phyloP scores from a whole-genome alignment of 1,284 basidiomycete species.

The Sphagnurus paluster region DNA sequence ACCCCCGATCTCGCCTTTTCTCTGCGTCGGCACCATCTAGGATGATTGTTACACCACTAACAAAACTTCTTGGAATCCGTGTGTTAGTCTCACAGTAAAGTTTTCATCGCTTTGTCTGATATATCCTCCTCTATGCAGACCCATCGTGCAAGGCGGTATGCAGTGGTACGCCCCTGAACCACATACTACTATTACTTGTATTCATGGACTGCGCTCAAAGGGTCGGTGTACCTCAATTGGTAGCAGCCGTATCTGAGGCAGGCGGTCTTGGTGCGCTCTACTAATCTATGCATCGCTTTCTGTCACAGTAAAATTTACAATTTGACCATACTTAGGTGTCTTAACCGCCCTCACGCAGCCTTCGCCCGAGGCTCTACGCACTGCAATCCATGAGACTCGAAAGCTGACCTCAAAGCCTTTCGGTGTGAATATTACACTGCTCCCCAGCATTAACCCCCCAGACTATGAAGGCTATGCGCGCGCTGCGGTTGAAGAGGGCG shows the following conservation, averaged over 20 bases:
- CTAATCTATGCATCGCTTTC: background rate
- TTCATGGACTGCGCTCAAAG: slow-evolving; percentile 35
- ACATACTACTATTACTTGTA: background rate
- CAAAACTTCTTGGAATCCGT: slow-evolving; percentile 54
- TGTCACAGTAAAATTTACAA: slow-evolving; percentile 3
- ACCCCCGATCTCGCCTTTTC: background rate
- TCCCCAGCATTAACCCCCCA: slow-evolving; percentile 89
- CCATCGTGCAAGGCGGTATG: slow-evolving; percentile 83
- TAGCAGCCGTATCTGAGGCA: slow-evolving; percentile 82
- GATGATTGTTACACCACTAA: slow-evolving; percentile 51
- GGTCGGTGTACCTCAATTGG: slow-evolving; percentile 77
- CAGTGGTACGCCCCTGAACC: slow-evolving; percentile 60
- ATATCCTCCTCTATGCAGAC: slow-evolving; percentile 39
- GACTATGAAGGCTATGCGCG: slow-evolving; percentile 85
- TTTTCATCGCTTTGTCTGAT: slow-evolving; percentile 4
- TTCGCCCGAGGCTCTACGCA: slow-evolving; percentile 78
- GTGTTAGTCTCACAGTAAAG: slow-evolving; percentile 39
- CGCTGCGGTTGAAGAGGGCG: slow-evolving; percentile 86
- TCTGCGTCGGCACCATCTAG: slow-evolving; percentile 7
- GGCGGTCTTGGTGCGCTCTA: slow-evolving; percentile 71
- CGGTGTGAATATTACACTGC: slow-evolving; percentile 90
- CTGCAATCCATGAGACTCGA: slow-evolving; percentile 81
- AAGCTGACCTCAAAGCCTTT: slow-evolving; percentile 74
- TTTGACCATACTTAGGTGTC: too few species aligned
- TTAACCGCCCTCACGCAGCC: slow-evolving; percentile 91